Conservation (phyloP, 495 filamentous ascomycete genomes). For the Hyaloscypha hepaticicola region DNA sequence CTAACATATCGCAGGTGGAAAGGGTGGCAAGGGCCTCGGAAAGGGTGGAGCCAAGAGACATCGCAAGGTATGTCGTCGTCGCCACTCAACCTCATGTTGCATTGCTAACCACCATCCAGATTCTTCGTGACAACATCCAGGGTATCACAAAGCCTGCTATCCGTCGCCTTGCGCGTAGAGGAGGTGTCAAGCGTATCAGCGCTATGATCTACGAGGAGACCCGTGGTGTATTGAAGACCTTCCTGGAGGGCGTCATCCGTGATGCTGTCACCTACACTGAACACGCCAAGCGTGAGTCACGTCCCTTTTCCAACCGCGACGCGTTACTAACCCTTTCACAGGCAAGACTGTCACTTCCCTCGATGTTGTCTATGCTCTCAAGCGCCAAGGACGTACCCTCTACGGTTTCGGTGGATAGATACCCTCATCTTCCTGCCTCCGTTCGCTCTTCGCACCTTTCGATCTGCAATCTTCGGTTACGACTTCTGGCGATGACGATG, state of each 20-base stretch:
- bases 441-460: conserved; percentile 20
- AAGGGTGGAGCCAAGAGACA: conserved; percentile 88
- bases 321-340: conserved; percentile 23
- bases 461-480: conserved; percentile 22
- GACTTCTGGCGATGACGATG: conserved; percentile 19
- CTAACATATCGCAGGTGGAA: conserved; percentile 62
- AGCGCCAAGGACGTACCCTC: conserved; percentile 92
- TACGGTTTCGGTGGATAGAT: conserved; percentile 95
- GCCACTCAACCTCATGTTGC: too few relatives aligned
- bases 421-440: conserved; percentile 7
- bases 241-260: conserved; percentile 99
- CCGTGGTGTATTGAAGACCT: conserved; percentile 99
- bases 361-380: conserved; percentile 93
- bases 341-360: conserved; percentile 85
- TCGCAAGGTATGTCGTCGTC: conserved; percentile 58
- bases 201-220: conserved; percentile 99
- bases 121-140: conserved; percentile 99
- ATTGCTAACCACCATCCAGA: conserved; percentile 34
- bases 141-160: conserved; percentile 99
- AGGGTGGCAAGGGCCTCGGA: conserved; percentile 96
- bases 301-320: not conserved
- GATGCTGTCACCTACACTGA: conserved; percentile 88
- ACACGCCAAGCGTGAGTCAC: conserved; percentile 22
- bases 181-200: conserved; percentile 99
- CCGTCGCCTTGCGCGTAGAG: conserved; percentile 98